Percentiles rank a stretch among this genome's conserved stretches.
Evolutionary conservation across 2,329 filamentous ascomycete species (phyloP).

Genomic region (Aspergillus neoniger): DNA sequence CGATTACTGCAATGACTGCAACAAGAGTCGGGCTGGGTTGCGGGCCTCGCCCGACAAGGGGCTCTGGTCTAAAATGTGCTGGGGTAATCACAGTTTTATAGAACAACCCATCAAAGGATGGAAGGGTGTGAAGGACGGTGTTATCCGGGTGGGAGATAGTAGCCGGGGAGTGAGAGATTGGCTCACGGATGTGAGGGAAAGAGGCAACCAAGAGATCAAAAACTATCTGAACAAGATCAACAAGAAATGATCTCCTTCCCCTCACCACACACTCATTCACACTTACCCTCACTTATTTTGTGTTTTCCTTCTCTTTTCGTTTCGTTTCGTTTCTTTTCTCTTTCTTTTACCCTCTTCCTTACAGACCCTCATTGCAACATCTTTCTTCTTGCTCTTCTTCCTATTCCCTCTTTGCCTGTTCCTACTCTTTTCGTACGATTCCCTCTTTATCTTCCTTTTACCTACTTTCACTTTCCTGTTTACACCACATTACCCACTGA

Average conservation of each 20-base stretch:
- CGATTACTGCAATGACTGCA: slow-evolving; percentile 1
- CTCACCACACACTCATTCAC: too few relatives aligned
- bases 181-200: neutral
- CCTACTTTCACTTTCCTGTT: too few relatives aligned
- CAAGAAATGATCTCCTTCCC: neutral
- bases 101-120: neutral
- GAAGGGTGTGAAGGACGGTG: neutral
- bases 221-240: neutral
- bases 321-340: neutral
- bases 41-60: neutral
- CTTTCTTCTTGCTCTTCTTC: neutral
- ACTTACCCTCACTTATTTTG: too few relatives aligned
- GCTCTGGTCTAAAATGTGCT: slow-evolving; percentile 2
- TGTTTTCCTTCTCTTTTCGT: too few relatives aligned
- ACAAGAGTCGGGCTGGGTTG: neutral
- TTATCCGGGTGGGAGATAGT: neutral
- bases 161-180: slow-evolving; percentile 1
- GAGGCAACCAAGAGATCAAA: neutral
- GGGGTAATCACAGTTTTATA: neutral
- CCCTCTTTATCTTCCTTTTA: too few relatives aligned
- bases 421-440: too few relatives aligned
- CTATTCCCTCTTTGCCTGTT: too few relatives aligned
- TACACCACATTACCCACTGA: too few relatives aligned
- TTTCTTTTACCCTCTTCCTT: neutral
- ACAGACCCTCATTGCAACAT: too few relatives aligned